These are phyloP conservation scores for Ogataea populi-albae DNA, from an alignment of 805 yeast species.

Conservation along the genomic window DNA sequence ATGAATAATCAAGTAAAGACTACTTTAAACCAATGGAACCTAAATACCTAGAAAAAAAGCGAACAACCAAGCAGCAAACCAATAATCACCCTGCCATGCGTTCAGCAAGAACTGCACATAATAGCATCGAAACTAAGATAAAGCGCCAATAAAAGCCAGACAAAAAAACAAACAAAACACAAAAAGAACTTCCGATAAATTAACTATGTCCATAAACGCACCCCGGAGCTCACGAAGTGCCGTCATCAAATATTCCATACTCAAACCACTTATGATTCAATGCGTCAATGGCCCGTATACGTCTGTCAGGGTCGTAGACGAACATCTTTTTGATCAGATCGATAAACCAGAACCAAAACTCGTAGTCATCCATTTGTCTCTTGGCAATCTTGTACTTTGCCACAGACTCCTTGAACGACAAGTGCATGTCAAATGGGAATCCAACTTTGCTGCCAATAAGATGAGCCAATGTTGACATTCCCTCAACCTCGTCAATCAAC, in stretches of 20 bases:
- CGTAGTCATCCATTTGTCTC: slow-evolving; percentile 60
- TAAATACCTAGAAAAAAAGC: no score
- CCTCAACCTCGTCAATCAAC: slow-evolving; percentile 36
- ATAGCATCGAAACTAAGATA: slow-evolving; percentile 9
- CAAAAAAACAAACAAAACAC: slow-evolving; percentile 1
- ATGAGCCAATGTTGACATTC: slow-evolving; percentile 26
- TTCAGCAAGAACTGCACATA: no score
- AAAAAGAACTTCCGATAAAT: slow-evolving; percentile 2
- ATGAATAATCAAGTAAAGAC: no score
- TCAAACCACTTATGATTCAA: slow-evolving; percentile 73
- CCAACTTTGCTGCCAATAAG: slow-evolving; percentile 32
- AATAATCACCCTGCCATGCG: no score
- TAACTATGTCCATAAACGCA: no score
- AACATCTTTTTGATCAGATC: slow-evolving; percentile 50
- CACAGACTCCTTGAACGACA: slow-evolving; percentile 26
- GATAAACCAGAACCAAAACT: slow-evolving; percentile 78
- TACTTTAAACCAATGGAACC: no score
- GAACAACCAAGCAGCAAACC: no score
- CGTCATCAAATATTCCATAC: slow-evolving; percentile 58
- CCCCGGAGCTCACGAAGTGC: slow-evolving; percentile 30
- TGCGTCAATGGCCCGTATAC: slow-evolving; percentile 55
- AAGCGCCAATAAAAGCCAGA: slow-evolving; percentile 3
- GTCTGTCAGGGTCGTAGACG: slow-evolving; percentile 47
- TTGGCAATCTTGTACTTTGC: slow-evolving; percentile 21
- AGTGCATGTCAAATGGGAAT: slow-evolving; percentile 21